Evolutionary conservation across 73 alveolate genomes (phyloP).

Genomic region (Symbiodinium pilosum): DNA sequence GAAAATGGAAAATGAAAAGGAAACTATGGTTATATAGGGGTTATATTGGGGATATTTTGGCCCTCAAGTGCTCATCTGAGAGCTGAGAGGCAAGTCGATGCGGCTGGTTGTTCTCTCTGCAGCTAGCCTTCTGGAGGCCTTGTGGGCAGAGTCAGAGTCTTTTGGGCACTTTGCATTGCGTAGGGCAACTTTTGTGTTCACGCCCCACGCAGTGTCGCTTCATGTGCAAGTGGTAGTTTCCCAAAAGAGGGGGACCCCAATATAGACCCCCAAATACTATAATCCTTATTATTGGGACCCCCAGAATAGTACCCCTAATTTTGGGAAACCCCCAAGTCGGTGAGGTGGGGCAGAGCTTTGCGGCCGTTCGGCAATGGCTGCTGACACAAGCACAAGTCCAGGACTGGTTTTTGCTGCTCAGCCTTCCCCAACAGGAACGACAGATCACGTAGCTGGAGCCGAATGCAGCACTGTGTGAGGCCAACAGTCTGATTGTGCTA

Average conservation of each 20-base stretch:
- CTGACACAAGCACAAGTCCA: background rate
- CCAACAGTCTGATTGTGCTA: constrained; percentile 12
- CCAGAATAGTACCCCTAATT: too few relatives aligned
- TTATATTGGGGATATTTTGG: too few relatives aligned
- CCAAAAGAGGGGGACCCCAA: too few relatives aligned
- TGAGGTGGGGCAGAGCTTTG: constrained; percentile 34
- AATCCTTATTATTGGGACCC: too few relatives aligned
- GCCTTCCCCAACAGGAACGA: too few relatives aligned
- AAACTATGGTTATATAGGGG: too few relatives aligned
- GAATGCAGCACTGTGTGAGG: background rate
- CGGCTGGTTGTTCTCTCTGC: constrained; percentile 17
- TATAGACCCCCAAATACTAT: too few relatives aligned
- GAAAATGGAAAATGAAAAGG: too few relatives aligned
- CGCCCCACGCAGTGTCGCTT: background rate
- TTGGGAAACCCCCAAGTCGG: too few relatives aligned
- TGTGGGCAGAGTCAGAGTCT: background rate
- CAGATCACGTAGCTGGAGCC: background rate
- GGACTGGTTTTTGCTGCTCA: background rate
- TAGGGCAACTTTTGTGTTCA: background rate
- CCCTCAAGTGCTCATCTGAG: background rate
- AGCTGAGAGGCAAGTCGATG: background rate
- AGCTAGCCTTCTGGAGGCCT: constrained; percentile 43
- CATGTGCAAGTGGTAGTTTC: background rate
- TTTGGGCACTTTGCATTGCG: too few relatives aligned
- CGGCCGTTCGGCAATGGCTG: constrained; percentile 54